A percentile compares a stretch with the other conserved stretches of the same genome.
These are phyloP conservation scores for Combretum micranthum DNA, from an alignment of 345 rosid species.

Conservation along the genomic window DNA sequence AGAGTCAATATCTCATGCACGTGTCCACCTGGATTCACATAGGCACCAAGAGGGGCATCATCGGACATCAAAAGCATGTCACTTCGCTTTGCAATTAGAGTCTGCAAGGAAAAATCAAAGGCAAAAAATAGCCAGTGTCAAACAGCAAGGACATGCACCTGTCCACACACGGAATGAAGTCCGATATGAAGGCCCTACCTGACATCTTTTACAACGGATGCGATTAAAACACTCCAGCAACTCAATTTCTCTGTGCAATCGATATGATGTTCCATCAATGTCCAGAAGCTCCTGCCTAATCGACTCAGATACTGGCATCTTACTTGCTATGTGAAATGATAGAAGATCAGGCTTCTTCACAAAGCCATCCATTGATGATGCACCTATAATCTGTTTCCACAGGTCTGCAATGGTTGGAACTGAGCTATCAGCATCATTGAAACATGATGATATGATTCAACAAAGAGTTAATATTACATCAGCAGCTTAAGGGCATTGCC, in stretches of 20 bases:
- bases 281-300: conserved; percentile 93
- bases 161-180: not conserved
- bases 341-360: conserved; percentile 75
- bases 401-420: conserved; percentile 44
- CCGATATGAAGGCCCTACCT: conserved; percentile 34
- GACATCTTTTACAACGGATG: conserved; percentile 72
- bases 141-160: not conserved
- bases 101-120: conserved; percentile 30
- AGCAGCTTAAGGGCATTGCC: not conserved
- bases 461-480: not conserved
- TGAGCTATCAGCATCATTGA: not conserved
- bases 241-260: conserved; percentile 81
- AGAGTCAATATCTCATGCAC: conserved; percentile 87
- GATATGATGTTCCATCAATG: conserved; percentile 76
- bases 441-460: not conserved
- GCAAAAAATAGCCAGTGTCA: not conserved
- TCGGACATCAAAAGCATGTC: conserved; percentile 96
- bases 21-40: conserved; percentile 64
- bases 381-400: conserved; percentile 87
- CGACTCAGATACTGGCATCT: conserved; percentile 82
- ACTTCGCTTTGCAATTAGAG: conserved; percentile 73
- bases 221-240: conserved; percentile 66
- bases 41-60: conserved; percentile 98
- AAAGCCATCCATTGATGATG: conserved; percentile 61
- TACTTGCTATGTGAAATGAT: conserved; percentile 85